phyloP scores from a whole-genome alignment of 805 yeast genomes.

The Nematodospora valgi region DNA sequence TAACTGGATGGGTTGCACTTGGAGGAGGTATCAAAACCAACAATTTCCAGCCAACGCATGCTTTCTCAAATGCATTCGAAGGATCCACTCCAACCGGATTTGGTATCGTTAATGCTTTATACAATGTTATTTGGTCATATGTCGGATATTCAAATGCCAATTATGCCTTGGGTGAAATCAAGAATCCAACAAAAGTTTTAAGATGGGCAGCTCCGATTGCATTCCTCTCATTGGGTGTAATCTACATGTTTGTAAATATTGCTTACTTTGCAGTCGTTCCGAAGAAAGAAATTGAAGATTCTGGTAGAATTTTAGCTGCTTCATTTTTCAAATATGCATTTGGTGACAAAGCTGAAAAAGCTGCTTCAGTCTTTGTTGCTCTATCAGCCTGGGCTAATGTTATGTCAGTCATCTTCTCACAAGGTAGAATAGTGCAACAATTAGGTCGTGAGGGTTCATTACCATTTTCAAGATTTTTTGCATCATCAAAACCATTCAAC shows the following conservation, averaged over 20 bases:
- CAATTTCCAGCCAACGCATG: constrained; percentile 50
- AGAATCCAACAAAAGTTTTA: constrained; percentile 67
- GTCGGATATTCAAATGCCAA: constrained; percentile 82
- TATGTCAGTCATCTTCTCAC: constrained; percentile 73
- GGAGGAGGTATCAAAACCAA: constrained; percentile 62
- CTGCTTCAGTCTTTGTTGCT: constrained; percentile 77
- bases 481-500: constrained; percentile 66
- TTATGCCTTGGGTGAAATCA: constrained; percentile 77
- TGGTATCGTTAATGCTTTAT: constrained; percentile 71
- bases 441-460: constrained; percentile 79
- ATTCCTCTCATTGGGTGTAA: constrained; percentile 52
- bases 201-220: constrained; percentile 75
- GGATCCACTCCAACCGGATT: constrained; percentile 57
- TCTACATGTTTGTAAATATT: constrained; percentile 73
- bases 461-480: constrained; percentile 71
- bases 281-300: constrained; percentile 51
- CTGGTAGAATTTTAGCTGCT: constrained; percentile 74
- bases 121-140: constrained; percentile 82
- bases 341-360: constrained; percentile 65
- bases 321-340: constrained; percentile 70
- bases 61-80: constrained; percentile 55
- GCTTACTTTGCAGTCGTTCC: constrained; percentile 84
- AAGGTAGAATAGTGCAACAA: constrained; percentile 77
- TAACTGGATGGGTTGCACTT: constrained; percentile 82
- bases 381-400: constrained; percentile 81